Percentiles rank a stretch among this genome's conserved stretches.
These are phyloP conservation scores for Pythium phragmitis DNA, from an alignment of 352 stramenopile genomes.

Conservation along the genomic window DNA sequence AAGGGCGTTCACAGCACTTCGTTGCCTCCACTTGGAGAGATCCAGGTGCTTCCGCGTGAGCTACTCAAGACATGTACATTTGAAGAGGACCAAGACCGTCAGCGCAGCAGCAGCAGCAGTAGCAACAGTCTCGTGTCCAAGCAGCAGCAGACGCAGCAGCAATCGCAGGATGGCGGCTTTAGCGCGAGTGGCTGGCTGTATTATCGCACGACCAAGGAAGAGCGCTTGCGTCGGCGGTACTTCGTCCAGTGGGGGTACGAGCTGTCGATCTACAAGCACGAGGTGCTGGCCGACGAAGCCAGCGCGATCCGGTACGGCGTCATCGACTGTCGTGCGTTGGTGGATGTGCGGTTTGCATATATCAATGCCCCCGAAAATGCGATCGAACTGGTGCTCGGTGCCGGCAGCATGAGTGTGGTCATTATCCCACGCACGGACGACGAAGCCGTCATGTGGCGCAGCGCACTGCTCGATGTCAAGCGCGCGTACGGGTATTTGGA, in stretches of 20 bases:
- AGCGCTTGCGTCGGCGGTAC: conserved; percentile 80
- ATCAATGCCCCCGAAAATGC: conserved; percentile 86
- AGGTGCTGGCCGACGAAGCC: conserved; percentile 74
- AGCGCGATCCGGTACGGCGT: conserved; percentile 84
- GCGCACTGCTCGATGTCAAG: conserved; percentile 80
- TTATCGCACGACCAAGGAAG: conserved; percentile 80
- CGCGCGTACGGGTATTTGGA: conserved; percentile 73
- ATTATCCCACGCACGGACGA: conserved; percentile 83
- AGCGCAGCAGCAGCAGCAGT: conserved; percentile 23
- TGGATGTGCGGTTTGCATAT: conserved; percentile 83
- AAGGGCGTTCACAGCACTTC: conserved; percentile 49
- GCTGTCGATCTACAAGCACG: conserved; percentile 90
- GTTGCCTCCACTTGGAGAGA: conserved; percentile 60
- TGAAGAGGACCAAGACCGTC: conserved; percentile 23
- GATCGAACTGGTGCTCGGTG: conserved; percentile 76
- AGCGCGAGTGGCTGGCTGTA: conserved; percentile 83
- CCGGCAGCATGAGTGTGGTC: conserved; percentile 60
- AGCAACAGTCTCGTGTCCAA: conserved; percentile 15
- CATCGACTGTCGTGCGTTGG: conserved; percentile 78
- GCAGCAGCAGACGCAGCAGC: conserved; percentile 1
- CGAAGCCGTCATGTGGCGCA: conserved; percentile 84
- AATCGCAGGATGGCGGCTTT: conserved; percentile 36
- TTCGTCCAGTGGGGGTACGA: conserved; percentile 89
- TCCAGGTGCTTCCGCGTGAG: conserved; percentile 82
- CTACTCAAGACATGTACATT: conserved; percentile 84